phyloP scores from a whole-genome alignment of 2,329 filamentous ascomycete genomes.

The Aureobasidium melanogenum region DNA sequence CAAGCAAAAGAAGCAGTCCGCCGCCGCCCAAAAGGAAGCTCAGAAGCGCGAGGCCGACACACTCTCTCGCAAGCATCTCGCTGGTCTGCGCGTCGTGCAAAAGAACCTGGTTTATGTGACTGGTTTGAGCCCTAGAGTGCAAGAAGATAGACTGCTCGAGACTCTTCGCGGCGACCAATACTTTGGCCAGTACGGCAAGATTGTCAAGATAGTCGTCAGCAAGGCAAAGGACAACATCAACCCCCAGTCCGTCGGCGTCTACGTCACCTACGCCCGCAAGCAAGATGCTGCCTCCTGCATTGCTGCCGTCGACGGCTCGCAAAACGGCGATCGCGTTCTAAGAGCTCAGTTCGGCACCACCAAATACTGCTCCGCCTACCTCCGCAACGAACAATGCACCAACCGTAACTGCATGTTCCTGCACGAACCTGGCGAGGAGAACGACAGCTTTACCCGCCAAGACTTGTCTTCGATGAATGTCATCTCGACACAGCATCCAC shows the following conservation, averaged over 20 bases:
- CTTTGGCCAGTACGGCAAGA: slow-evolving; percentile 96
- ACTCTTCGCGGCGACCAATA: slow-evolving; percentile 86
- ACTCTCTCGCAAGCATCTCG: slow-evolving; percentile 88
- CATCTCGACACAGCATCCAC: slow-evolving; percentile 61
- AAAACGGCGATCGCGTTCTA: slow-evolving; percentile 78
- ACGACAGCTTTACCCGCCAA: slow-evolving; percentile 90
- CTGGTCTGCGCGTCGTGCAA: slow-evolving; percentile 90
- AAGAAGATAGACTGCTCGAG: slow-evolving; percentile 85
- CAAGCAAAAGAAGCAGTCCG: slow-evolving; percentile 89
- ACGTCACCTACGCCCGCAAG: slow-evolving; percentile 94
- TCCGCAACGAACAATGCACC: slow-evolving; percentile 87
- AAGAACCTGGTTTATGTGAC: slow-evolving; percentile 99
- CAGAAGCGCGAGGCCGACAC: slow-evolving; percentile 96
- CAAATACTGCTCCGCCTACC: slow-evolving; percentile 96
- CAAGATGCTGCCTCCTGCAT: slow-evolving; percentile 88
- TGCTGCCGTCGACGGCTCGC: slow-evolving; percentile 80
- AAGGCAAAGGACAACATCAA: slow-evolving; percentile 71
- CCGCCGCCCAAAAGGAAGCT: slow-evolving; percentile 82
- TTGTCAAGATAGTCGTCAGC: slow-evolving; percentile 97
- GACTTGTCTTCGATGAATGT: slow-evolving; percentile 93
- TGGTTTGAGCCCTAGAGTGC: slow-evolving; percentile 80
- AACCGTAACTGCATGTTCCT: slow-evolving; percentile 98
- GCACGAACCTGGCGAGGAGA: slow-evolving; percentile 96
- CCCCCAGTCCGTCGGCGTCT: slow-evolving; percentile 86
- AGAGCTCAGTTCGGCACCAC: slow-evolving; percentile 80